These are phyloP conservation scores for Boletus reticulatus DNA, from an alignment of 768 basidiomycete genomes.

Conservation along the genomic window DNA sequence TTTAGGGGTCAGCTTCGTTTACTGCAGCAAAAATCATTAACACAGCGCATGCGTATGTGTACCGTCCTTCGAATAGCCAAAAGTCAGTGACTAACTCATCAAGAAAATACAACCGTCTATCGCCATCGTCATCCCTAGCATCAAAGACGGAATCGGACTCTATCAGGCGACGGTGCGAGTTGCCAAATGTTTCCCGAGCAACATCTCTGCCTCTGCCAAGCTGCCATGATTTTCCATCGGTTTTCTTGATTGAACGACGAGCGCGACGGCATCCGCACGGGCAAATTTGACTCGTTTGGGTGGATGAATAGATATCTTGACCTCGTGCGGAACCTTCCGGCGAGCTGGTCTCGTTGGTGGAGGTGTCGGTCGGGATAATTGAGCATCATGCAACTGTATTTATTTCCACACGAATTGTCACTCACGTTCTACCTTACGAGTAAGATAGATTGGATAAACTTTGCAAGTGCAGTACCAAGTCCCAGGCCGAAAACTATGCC, in stretches of 20 bases:
- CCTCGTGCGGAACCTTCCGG: slow-evolving; percentile 41
- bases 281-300: slow-evolving; percentile 59
- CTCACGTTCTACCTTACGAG: slow-evolving; percentile 9
- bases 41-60: too few relatives aligned
- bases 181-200: slow-evolving; percentile 45
- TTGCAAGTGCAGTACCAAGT: neutral
- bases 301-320: slow-evolving; percentile 67
- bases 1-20: neutral
- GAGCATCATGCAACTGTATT: slow-evolving; percentile 13
- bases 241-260: slow-evolving; percentile 42
- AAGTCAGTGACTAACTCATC: too few relatives aligned
- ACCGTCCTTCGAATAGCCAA: too few relatives aligned
- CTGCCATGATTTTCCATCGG: slow-evolving; percentile 46
- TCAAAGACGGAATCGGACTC: slow-evolving; percentile 9
- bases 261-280: slow-evolving; percentile 61
- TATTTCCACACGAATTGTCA: slow-evolving; percentile 4
- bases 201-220: slow-evolving; percentile 49
- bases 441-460: neutral
- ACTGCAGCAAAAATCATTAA: too few relatives aligned
- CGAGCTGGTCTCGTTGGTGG: slow-evolving; percentile 36
- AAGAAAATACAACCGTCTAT: neutral
- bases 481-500: neutral
- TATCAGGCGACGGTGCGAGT: slow-evolving; percentile 4
- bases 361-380: slow-evolving; percentile 19
- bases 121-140: slow-evolving; percentile 14